A percentile compares a stretch with the other conserved stretches of the same genome.
phyloP scores from a whole-genome alignment of 78 protist genomes.

The slime mould (Dictyostelium discoideum) region dicty_2.7 NC_007089.4:6090501-6091000 shows the following conservation, averaged over 20 bases:
- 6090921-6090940: not conserved
- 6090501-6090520: slow-evolving; percentile 34
- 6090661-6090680: slow-evolving; percentile 34
- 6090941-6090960: not conserved
- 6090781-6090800: not conserved
- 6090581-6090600: no score
- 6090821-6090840: not conserved
- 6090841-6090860: not conserved
- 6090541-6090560: no score
- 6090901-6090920: not conserved
- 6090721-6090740: slow-evolving; percentile 30
- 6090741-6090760: slow-evolving; percentile 37
- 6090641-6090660: slow-evolving; percentile 24
- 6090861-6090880: not conserved
- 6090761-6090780: slow-evolving; percentile 45
- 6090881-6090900: slow-evolving; percentile 13
- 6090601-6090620: not conserved
- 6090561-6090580: no score
- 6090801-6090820: not conserved
- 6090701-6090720: slow-evolving; percentile 55
- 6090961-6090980: no score
- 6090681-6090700: slow-evolving; percentile 37
- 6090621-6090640: slow-evolving; percentile 54
- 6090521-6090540: no score
- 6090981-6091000: not conserved